A percentile compares a stretch with the other conserved stretches of the same genome.
phyloP scores from a whole-genome alignment of 805 yeast genomes.

The Scheffersomyces coipomensis region DNA sequence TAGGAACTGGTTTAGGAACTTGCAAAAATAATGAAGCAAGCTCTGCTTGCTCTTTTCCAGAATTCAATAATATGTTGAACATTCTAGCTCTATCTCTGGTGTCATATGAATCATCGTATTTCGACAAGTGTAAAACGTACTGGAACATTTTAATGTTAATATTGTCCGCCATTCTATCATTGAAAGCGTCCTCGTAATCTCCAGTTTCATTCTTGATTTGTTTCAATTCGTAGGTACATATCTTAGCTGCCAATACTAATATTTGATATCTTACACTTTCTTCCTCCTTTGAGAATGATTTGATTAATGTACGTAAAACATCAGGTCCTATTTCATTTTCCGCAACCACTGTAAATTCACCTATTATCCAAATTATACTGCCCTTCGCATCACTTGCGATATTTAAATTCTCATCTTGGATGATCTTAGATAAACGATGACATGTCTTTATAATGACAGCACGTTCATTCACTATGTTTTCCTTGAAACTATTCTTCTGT shows the following conservation, averaged over 20 bases:
- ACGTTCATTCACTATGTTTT: constrained; percentile 8
- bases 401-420: constrained; percentile 18
- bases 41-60: constrained; percentile 41
- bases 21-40: constrained; percentile 70
- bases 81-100: constrained; percentile 83
- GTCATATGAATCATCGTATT: constrained; percentile 73
- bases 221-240: constrained; percentile 56
- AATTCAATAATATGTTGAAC: constrained; percentile 59
- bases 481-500: constrained; percentile 32
- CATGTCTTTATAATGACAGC: constrained; percentile 53
- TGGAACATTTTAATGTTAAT: constrained; percentile 52
- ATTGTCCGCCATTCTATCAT: constrained; percentile 10
- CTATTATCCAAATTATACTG: constrained; percentile 86
- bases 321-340: constrained; percentile 64
- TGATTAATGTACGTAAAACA: constrained; percentile 58
- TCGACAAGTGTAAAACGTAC: constrained; percentile 59
- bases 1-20: constrained; percentile 72
- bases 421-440: constrained; percentile 41
- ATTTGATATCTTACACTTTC: constrained; percentile 67
- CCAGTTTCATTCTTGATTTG: constrained; percentile 22
- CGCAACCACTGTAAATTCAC: constrained; percentile 60
- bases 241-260: constrained; percentile 70
- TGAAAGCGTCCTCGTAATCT: constrained; percentile 9
- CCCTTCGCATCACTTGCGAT: constrained; percentile 61
- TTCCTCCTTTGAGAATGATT: constrained; percentile 52